These are phyloP conservation scores for Botrytis galanthina DNA, from an alignment of 2,329 filamentous ascomycete species.

Conservation along the genomic window DNA sequence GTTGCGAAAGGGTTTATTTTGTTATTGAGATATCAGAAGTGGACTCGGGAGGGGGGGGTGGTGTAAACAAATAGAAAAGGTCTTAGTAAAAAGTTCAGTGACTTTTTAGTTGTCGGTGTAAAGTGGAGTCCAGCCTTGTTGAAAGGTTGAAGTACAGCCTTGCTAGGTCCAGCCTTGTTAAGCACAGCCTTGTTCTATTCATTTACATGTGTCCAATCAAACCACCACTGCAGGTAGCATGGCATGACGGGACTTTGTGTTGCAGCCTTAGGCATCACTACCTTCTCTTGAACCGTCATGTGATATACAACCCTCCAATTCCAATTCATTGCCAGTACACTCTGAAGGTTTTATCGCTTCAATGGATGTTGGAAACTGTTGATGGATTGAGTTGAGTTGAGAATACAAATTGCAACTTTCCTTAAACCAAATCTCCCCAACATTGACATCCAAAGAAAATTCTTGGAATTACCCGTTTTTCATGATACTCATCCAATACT, in stretches of 20 bases:
- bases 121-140: background rate
- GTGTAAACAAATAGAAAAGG: conserved; percentile 8
- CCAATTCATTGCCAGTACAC: background rate
- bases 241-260: background rate
- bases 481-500: conserved; percentile 4
- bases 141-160: background rate
- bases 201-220: background rate
- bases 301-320: background rate
- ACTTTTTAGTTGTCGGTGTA: background rate
- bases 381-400: background rate
- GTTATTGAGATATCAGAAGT: background rate
- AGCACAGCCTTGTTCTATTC: background rate
- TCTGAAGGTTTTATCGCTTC: background rate
- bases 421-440: background rate
- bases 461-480: background rate
- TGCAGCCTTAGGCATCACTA: background rate
- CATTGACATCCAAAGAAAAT: background rate
- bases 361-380: background rate
- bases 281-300: background rate
- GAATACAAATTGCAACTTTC: background rate
- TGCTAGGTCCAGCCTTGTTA: background rate
- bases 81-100: background rate
- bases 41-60: background rate
- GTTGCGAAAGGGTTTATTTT: conserved; percentile 2
- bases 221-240: background rate